These are phyloP conservation scores for Dryas octopetala DNA, from an alignment of 306 rosid species.

Conservation along the genomic window DNA sequence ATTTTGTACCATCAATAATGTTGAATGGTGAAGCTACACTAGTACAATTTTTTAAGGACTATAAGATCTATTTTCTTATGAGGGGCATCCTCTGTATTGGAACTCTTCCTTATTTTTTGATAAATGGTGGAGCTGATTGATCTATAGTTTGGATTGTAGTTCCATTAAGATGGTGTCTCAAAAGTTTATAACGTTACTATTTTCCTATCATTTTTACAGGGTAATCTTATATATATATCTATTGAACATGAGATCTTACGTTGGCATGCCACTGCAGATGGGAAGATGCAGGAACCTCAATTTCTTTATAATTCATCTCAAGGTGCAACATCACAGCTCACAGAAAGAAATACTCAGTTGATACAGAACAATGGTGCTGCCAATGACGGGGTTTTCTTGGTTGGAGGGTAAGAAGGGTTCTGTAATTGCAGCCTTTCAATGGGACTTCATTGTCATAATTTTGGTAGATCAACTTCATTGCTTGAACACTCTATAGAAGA, in stretches of 20 bases:
- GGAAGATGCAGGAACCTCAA: conserved; percentile 61
- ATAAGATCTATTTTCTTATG: conserved; percentile 27
- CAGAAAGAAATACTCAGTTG: conserved; percentile 35
- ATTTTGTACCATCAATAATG: conserved; percentile 51
- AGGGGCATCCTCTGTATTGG: conserved; percentile 38
- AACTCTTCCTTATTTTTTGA: conserved; percentile 26
- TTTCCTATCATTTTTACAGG: conserved; percentile 28
- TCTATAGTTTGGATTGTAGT: conserved; percentile 5
- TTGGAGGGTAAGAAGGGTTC: conserved; percentile 56
- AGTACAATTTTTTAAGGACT: conserved; percentile 37
- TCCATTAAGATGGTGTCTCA: conserved; percentile 18
- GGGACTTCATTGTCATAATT: no score
- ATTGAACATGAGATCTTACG: conserved; percentile 50
- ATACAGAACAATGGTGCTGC: conserved; percentile 33
- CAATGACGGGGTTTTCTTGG: conserved; percentile 30
- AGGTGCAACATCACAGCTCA: conserved; percentile 43
- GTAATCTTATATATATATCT: conserved; percentile 20
- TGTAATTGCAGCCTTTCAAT: conserved; percentile 15
- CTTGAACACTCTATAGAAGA: no score
- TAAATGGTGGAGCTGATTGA: conserved; percentile 21
- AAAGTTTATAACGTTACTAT: conserved; percentile 13
- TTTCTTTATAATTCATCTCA: conserved; percentile 36
- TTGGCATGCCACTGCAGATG: conserved; percentile 79
- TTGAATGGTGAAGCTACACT: conserved; percentile 47
- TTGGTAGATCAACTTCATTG: no score